Percentiles rank a stretch among this genome's conserved stretches.
Conservation (phyloP, 164 flowering plant species). For the Vitis rupestris region DNA sequence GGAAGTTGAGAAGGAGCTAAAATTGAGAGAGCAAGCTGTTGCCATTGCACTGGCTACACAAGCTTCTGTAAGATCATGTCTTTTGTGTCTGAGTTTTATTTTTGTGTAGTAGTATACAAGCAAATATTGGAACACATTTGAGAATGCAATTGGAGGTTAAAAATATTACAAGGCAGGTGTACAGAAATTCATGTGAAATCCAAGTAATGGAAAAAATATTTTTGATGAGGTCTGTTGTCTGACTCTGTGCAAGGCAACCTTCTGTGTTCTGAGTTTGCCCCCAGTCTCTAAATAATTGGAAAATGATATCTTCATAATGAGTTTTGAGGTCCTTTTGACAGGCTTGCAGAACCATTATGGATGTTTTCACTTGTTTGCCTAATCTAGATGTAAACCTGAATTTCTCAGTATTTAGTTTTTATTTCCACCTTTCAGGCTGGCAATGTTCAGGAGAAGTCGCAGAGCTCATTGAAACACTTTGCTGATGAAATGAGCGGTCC, state of each 20-base stretch:
- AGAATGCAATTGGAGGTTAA: not conserved
- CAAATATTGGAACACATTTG: not conserved
- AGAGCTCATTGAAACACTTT: constrained; percentile 57
- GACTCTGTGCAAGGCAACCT: not conserved
- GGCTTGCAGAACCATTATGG: not conserved
- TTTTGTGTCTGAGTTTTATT: not conserved
- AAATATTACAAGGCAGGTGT: too few relatives aligned
- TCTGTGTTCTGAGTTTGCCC: not conserved
- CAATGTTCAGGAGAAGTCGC: constrained; percentile 50
- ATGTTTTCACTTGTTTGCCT: not conserved
- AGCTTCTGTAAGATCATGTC: constrained; percentile 51
- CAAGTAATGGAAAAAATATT: not conserved
- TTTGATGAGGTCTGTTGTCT: not conserved
- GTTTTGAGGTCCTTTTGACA: not conserved
- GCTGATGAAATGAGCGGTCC: constrained; percentile 66
- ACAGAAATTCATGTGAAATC: not conserved
- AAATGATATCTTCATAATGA: not conserved
- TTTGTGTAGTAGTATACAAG: not conserved
- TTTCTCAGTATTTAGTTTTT: not conserved
- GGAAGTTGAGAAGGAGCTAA: constrained; percentile 91
- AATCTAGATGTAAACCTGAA: not conserved
- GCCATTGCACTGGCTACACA: constrained; percentile 68
- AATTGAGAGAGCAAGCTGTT: constrained; percentile 80
- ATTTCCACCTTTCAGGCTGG: constrained; percentile 13
- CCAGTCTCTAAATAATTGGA: not conserved